A percentile compares a stretch with the other conserved stretches of the same genome.
These are phyloP conservation scores for Dioscorea zingiberensis DNA, from an alignment of 106 monocot species.

Conservation along the genomic window DNA sequence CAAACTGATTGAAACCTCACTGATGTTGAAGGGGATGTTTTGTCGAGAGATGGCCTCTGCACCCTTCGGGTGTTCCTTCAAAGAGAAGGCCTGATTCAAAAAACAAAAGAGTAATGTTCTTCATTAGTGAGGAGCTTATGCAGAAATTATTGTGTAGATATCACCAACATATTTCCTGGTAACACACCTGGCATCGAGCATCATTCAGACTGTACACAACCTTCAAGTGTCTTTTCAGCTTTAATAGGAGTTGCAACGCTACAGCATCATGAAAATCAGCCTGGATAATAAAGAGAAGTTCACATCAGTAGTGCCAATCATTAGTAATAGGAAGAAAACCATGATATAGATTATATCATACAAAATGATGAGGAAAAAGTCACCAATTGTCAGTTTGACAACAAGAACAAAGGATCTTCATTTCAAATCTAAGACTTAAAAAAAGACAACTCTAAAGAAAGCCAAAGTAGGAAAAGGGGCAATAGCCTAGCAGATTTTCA, in stretches of 20 bases:
- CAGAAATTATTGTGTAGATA: too few species aligned
- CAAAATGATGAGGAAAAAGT: background rate
- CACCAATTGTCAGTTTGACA: background rate
- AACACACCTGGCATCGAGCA: slow-evolving; percentile 82
- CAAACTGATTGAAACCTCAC: slow-evolving; percentile 32
- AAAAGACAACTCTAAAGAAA: too few species aligned
- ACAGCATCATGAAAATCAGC: slow-evolving; percentile 89
- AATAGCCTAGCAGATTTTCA: too few species aligned
- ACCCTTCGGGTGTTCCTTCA: slow-evolving; percentile 74
- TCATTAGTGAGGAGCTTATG: too few species aligned
- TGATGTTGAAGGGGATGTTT: slow-evolving; percentile 62
- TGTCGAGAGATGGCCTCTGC: slow-evolving; percentile 77
- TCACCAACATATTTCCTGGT: too few species aligned
- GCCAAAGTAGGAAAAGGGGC: too few species aligned
- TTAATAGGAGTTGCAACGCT: slow-evolving; percentile 80
- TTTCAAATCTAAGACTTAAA: background rate
- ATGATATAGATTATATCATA: too few species aligned
- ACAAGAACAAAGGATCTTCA: background rate
- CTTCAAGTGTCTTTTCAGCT: slow-evolving; percentile 90
- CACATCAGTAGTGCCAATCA: too few species aligned
- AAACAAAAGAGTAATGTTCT: background rate
- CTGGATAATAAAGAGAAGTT: slow-evolving; percentile 26
- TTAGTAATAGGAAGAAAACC: too few species aligned
- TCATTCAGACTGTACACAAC: slow-evolving; percentile 69
- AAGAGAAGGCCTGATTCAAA: slow-evolving; percentile 70